Percentiles rank a stretch among this genome's conserved stretches.
These are phyloP conservation scores for Aspergillus sp. DNA, from an alignment of 2,329 filamentous ascomycete genomes.

Conservation along the genomic window DNA sequence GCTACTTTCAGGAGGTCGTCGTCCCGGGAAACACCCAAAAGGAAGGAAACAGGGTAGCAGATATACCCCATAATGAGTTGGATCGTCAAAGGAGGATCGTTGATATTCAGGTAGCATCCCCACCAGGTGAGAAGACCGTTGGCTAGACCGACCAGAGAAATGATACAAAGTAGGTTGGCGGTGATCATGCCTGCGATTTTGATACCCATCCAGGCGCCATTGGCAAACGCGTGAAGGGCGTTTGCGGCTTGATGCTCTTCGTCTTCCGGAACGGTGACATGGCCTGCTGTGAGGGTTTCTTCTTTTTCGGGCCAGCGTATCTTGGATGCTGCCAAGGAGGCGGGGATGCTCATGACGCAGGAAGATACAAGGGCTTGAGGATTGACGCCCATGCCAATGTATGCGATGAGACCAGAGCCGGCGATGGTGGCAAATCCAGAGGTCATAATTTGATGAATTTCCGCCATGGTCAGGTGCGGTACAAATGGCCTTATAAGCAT, in stretches of 20 bases:
- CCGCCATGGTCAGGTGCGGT: conserved; percentile 78
- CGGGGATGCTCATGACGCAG: conserved; percentile 94
- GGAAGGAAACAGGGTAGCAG: conserved; percentile 75
- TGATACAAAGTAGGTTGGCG: conserved; percentile 77
- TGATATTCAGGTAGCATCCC: conserved; percentile 75
- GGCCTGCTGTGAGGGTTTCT: conserved; percentile 79
- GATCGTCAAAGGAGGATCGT: conserved; percentile 68
- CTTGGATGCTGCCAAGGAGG: conserved; percentile 85
- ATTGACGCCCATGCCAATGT: conserved; percentile 81
- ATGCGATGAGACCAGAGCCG: conserved; percentile 81
- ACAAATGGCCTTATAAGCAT: conserved; percentile 91
- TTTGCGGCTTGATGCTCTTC: conserved; percentile 72
- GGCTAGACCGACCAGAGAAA: conserved; percentile 71
- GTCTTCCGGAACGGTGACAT: conserved; percentile 77
- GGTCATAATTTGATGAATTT: conserved; percentile 90
- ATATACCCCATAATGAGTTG: conserved; percentile 76
- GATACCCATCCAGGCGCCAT: conserved; percentile 80
- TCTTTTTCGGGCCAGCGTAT: conserved; percentile 86
- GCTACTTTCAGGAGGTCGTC: conserved; percentile 68
- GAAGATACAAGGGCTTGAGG: conserved; percentile 83
- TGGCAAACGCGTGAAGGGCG: conserved; percentile 79
- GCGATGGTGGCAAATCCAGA: conserved; percentile 92
- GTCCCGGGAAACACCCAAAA: conserved; percentile 73
- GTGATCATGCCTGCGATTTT: conserved; percentile 85
- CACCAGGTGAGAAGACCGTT: conserved; percentile 82